A percentile compares a stretch with the other conserved stretches of the same genome.
Evolutionary conservation across 2,329 filamentous ascomycete species (phyloP).

Genomic region (Triangularia setosa): DNA sequence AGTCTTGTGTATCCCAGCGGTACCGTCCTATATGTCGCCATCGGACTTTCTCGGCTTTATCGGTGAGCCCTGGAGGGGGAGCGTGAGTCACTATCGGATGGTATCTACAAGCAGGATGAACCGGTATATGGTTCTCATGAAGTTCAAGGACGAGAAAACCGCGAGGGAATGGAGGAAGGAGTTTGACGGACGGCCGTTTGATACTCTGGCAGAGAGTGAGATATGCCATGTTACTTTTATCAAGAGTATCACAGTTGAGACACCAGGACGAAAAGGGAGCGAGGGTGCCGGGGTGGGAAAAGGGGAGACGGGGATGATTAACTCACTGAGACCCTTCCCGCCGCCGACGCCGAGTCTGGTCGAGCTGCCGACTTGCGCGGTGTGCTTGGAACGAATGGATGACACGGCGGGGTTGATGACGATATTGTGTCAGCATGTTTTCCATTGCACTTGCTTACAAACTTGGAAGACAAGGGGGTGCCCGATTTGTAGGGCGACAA

Average conservation of each 20-base stretch:
- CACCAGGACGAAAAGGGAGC: constrained; percentile 48
- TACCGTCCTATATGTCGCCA: constrained; percentile 89
- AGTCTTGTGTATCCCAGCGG: constrained; percentile 87
- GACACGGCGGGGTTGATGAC: constrained; percentile 93
- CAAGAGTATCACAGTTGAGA: constrained; percentile 82
- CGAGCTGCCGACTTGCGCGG: constrained; percentile 91
- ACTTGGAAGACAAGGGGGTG: constrained; percentile 95
- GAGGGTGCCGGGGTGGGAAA: constrained; percentile 19
- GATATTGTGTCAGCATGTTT: constrained; percentile 95
- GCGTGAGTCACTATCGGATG: constrained; percentile 92
- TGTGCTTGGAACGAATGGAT: constrained; percentile 97
- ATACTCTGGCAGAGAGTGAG: constrained; percentile 89
- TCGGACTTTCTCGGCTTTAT: constrained; percentile 89
- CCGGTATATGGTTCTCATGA: constrained; percentile 92
- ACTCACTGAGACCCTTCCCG: constrained; percentile 55
- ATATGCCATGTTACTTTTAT: constrained; percentile 94
- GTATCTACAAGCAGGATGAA: constrained; percentile 86
- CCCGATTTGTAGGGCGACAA: constrained; percentile 88
- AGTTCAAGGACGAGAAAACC: constrained; percentile 72
- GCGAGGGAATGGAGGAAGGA: constrained; percentile 77
- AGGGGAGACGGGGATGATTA: constrained; percentile 35
- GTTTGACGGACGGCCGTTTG: constrained; percentile 92
- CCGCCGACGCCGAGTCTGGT: constrained; percentile 75
- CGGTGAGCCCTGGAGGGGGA: constrained; percentile 77
- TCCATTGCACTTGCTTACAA: constrained; percentile 92